phyloP scores from a whole-genome alignment of 441 rosid species.

The Macaranga tanarius region DNA sequence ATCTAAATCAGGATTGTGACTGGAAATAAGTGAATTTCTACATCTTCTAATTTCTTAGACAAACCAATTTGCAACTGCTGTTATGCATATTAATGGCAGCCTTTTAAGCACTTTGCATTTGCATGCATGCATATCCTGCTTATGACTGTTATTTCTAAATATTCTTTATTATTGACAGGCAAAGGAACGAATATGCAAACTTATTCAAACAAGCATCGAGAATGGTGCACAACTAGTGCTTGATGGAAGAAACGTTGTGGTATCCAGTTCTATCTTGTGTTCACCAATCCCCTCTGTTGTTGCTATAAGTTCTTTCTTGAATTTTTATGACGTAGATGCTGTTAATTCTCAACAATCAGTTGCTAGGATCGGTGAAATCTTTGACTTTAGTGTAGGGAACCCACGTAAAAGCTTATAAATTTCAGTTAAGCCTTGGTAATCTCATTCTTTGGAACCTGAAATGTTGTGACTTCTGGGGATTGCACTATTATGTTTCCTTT shows the following conservation, averaged over 20 bases:
- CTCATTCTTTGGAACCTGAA: background rate
- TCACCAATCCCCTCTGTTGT: background rate
- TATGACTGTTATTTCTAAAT: background rate
- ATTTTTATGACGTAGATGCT: background rate
- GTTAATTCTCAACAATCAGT: background rate
- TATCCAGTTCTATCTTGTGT: conserved; percentile 23
- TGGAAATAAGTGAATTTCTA: background rate
- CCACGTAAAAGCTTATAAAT: background rate
- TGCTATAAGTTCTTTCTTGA: background rate
- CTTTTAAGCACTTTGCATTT: background rate
- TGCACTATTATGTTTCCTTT: background rate
- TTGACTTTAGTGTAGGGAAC: background rate
- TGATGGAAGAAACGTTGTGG: conserved; percentile 82
- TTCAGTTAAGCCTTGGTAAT: background rate
- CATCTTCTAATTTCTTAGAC: background rate
- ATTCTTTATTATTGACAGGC: conserved; percentile 48
- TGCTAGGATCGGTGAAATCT: conserved; percentile 12
- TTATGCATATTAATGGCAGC: background rate
- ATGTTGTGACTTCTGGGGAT: background rate
- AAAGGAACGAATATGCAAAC: conserved; percentile 63
- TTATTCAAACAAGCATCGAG: conserved; percentile 70
- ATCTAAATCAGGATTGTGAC: background rate
- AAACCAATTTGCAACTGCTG: conserved; percentile 13
- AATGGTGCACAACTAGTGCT: conserved; percentile 79
- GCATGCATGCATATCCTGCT: background rate